Conservation (phyloP, 108 stramenopile genomes). For the Nannochloropsis oceanica region DNA sequence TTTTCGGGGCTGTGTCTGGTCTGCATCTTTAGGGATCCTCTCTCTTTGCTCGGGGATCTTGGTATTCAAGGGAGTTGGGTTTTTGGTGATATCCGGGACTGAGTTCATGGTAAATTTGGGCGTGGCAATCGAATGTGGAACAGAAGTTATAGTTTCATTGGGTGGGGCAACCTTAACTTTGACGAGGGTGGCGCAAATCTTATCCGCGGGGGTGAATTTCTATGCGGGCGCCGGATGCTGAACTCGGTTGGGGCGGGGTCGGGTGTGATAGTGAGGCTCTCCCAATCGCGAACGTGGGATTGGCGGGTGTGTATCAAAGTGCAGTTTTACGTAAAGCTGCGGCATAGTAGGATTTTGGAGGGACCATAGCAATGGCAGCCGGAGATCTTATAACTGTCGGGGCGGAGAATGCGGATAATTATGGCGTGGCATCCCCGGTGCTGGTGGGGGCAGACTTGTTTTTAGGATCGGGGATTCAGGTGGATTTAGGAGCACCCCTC, state of each 20-base stretch:
- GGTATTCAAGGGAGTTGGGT: background rate
- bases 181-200: background rate
- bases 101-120: background rate
- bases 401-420: background rate
- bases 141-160: background rate
- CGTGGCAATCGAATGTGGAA: background rate
- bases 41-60: background rate
- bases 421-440: background rate
- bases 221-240: background rate
- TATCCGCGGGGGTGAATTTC: background rate
- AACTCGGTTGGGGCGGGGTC: background rate
- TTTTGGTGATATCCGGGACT: background rate
- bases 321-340: too few relatives aligned
- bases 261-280: background rate
- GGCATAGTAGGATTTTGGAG: too few relatives aligned
- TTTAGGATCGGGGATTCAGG: background rate
- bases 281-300: background rate
- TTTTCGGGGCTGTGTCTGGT: background rate
- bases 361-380: background rate
- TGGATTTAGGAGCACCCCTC: background rate
- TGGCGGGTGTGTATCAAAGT: background rate
- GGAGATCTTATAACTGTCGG: background rate
- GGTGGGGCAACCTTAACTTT: background rate
- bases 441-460: background rate
- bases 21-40: background rate